Evolutionary conservation across 495 filamentous ascomycete species (phyloP), one percentile per base, ranked within the genome.

Genomic region (Aspergillus mulundensis): DNA sequence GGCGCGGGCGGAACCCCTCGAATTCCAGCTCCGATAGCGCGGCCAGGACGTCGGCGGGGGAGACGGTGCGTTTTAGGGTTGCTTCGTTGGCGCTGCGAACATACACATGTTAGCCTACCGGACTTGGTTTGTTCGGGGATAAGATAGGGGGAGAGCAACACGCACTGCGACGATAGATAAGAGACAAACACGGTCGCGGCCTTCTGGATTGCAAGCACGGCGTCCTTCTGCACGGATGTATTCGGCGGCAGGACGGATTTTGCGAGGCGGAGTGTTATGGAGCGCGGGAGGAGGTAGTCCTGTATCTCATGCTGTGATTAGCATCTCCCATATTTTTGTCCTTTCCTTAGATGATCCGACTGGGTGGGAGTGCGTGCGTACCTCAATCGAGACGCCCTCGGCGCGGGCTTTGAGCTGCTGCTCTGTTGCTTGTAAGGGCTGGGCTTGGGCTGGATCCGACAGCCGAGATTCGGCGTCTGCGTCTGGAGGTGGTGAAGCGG

Each of bases 211-310:
- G 95, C 94, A 24, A 94, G 66, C 36, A 96, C 81, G 4, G 94
- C 94, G 71, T 97, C 93, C 58, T 91, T 95, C 62, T 95, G 90
- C 49, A 98, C 89, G 58, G 90, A 88, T 1, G 94, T 96, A 66
- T 97, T 96, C 6, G 92, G 83, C 0, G 94, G 94, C n/a, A 98
- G 81, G n/a, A 96, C 91, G 54, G 90, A 87, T 78, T 97, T 97
- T 2, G 93, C 94, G 6, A 98, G 83, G 20, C 94, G 85, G 44
- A 89, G 88, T 39, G 96, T 90, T 68, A 97, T 88, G n/a, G 91
- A 91, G 67, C 91, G 93, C 1, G 94, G 94, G 18, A 98, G 85
- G 38, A 82, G 88, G 53, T 95, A 86, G 67, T 98, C 94, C 92
- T 97, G 25, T n/a, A n/a, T n/a, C n/a, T 24, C 6, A 38, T 38